Evolutionary conservation across 371 early-diverging fungal species (phyloP).

Genomic region (Apophysomyces elegans): DNA sequence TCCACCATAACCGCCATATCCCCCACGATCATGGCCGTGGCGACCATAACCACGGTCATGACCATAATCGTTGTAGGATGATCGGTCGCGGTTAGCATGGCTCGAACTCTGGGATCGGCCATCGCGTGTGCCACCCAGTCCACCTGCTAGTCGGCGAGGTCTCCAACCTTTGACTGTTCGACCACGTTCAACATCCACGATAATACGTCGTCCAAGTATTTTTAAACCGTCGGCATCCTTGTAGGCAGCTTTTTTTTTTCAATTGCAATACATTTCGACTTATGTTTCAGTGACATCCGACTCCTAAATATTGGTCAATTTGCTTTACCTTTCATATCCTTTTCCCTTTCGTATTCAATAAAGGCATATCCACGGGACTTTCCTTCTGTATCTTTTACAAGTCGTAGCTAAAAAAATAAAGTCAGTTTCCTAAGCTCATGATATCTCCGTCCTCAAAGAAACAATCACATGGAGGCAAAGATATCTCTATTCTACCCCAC

Average conservation of each 20-base stretch:
- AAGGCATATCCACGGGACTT: conserved; percentile 94
- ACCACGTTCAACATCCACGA: conserved; percentile 97
- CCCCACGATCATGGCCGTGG: conserved; percentile 24
- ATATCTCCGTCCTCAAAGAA: too few relatives aligned
- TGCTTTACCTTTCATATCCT: conserved; percentile 78
- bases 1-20: conserved; percentile 42
- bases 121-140: conserved; percentile 84
- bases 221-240: conserved; percentile 91
- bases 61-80: conserved; percentile 29
- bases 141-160: conserved; percentile 92
- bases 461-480: too few relatives aligned
- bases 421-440: too few relatives aligned
- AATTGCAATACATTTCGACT: too few relatives aligned
- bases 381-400: conserved; percentile 68
- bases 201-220: conserved; percentile 82
- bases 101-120: conserved; percentile 63
- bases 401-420: conserved; percentile 59
- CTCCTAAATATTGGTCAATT: not conserved
- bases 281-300: too few relatives aligned
- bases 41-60: conserved; percentile 24
- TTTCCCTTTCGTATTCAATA: conserved; percentile 93
- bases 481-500: too few relatives aligned
- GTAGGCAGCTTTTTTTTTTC: conserved; percentile 67
- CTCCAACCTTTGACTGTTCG: conserved; percentile 95
- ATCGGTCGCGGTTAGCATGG: conserved; percentile 50